Evolutionary conservation across 768 basidiomycete species (phyloP), one percentile per base, ranked within the genome.

Genomic region (Tylopilus balloui): DNA sequence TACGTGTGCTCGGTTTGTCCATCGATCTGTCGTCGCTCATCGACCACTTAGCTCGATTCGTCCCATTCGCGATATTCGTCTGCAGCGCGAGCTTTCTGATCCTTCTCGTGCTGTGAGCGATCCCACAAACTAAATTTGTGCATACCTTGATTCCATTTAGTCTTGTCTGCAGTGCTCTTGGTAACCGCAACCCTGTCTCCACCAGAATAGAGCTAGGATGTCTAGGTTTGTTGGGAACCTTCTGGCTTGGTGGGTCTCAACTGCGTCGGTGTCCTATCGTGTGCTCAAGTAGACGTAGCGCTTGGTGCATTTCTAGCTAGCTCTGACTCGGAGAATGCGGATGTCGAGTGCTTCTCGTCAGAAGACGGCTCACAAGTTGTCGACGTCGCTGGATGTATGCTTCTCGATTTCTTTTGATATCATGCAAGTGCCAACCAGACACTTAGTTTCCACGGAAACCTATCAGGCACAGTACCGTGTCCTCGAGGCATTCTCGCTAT

Each of bases 381-480:
- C 35, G 76, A 81, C 25, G 67, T 79, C 48, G 79, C 84, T 47
- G 79, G 76, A 54, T 89, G 88, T 89, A 60, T 70, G 86, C 75
- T 32, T 35, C 15, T 38, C 19, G 2, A 31, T 45, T 45, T 42
- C 32, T 31, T 36, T 38, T 45, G 57, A 52, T 23, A 11, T 17
- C 8, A 5, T 17, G 6, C 3, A 17, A 23, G 41, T 37, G 58
- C 48, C 31, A 37, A 57, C 34, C 20, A 42, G 47, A 32, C 25
- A 9, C 17, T 58, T 14, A 91, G 89, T 90, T 69, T 82, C 86
- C 48, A 90, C 88, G 20, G 85, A 88, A 58, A 86, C 86, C 52
- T 92, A 85, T 65, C 89, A 89, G 56, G 88, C 88, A n/a, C 89
- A 90, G 73, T 91, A 90, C 64, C 81, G 83, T 24, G 88, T 90